phyloP scores from a whole-genome alignment of 345 rosid genomes.

The Hibiscus trionum region DNA sequence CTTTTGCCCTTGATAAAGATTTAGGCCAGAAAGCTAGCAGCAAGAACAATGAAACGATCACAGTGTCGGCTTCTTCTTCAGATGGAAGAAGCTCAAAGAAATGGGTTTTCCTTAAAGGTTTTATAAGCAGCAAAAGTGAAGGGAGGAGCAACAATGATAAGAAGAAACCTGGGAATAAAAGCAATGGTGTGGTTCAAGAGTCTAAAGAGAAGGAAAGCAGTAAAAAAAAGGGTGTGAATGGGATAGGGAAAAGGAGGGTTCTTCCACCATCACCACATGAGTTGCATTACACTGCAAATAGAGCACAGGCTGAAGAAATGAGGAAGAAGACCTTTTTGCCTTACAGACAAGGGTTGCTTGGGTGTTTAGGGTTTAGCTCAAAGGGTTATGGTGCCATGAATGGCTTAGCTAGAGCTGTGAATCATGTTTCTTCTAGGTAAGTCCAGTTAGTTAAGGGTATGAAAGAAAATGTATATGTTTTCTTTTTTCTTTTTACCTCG shows the following conservation, averaged over 20 bases:
- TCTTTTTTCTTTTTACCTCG: no score
- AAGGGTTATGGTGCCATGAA: conserved; percentile 90
- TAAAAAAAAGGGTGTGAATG: conserved; percentile 39
- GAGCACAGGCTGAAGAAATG: conserved; percentile 96
- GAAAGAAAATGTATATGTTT: conserved; percentile 16
- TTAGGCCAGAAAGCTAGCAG: conserved; percentile 5
- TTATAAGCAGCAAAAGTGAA: conserved; percentile 85
- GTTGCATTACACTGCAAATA: conserved; percentile 76
- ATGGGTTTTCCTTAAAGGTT: conserved; percentile 85
- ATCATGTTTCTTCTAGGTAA: conserved; percentile 87
- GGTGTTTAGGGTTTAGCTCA: conserved; percentile 90
- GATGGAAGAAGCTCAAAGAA: conserved; percentile 87
- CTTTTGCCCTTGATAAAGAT: neutral
- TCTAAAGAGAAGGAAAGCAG: conserved; percentile 17
- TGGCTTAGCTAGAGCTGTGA: conserved; percentile 80
- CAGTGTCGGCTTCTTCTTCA: conserved; percentile 69
- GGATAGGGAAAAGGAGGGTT: conserved; percentile 54
- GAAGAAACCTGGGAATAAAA: conserved; percentile 25
- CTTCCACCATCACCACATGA: conserved; percentile 70
- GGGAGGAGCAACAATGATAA: conserved; percentile 78
- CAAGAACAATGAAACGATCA: conserved; percentile 22
- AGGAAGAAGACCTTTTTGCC: conserved; percentile 92
- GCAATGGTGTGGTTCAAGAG: conserved; percentile 7
- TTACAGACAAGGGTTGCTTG: conserved; percentile 82
- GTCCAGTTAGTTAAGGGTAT: neutral